Conservation (phyloP, 805 yeast species). For the Hanseniaspora singularis region DNA sequence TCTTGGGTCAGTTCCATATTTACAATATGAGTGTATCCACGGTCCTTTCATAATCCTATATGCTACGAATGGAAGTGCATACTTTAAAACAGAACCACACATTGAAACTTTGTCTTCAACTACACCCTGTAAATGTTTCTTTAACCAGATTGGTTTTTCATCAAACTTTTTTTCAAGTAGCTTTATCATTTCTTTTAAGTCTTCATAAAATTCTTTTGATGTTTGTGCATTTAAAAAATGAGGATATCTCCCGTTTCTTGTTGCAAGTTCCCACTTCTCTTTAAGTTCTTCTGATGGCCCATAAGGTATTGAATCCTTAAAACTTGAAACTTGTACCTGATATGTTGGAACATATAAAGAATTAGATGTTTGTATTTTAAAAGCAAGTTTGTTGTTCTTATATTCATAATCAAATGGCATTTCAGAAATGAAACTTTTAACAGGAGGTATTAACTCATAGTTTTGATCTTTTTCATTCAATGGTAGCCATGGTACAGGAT, state of each 20-base stretch:
- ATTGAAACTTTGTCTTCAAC: constrained; percentile 30
- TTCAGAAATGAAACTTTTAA: constrained; percentile 61
- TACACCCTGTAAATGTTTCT: constrained; percentile 53
- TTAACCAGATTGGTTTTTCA: constrained; percentile 71
- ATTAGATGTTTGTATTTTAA: constrained; percentile 22
- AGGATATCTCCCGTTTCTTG: constrained; percentile 26
- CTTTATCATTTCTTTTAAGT: constrained; percentile 23
- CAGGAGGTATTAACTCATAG: constrained; percentile 72
- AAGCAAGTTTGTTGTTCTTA: constrained; percentile 44
- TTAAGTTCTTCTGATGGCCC: constrained; percentile 41
- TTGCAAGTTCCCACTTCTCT: constrained; percentile 33
- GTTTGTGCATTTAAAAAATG: constrained; percentile 24
- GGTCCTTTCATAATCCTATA: constrained; percentile 83
- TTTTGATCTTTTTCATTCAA: constrained; percentile 18
- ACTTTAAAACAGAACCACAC: constrained; percentile 34
- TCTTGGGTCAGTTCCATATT: constrained; percentile 68
- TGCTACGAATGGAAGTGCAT: constrained; percentile 74
- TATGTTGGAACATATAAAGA: constrained; percentile 30
- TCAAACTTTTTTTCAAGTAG: constrained; percentile 40
- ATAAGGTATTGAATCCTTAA: constrained; percentile 36
- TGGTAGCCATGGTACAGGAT: constrained; percentile 30
- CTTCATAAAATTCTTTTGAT: constrained; percentile 27
- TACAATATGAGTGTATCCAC: constrained; percentile 79
- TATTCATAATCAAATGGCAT: constrained; percentile 71
- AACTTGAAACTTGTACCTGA: constrained; percentile 40